These are phyloP conservation scores for Microbotryum silenes-acaulis DNA, from an alignment of 1,284 basidiomycete species.

Conservation along the genomic window DNA sequence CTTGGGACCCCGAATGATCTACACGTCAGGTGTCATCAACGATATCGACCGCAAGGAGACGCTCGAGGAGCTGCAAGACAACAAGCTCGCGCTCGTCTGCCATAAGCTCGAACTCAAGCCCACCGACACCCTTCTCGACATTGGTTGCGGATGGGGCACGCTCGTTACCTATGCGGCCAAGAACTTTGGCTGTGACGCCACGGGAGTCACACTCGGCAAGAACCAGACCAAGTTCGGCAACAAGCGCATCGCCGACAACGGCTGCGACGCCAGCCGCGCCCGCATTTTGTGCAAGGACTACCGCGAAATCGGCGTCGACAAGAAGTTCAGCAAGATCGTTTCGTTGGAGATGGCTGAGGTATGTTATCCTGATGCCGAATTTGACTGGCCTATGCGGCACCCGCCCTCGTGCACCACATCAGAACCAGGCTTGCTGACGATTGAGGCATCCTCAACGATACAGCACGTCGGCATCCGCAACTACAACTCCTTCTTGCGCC, in stretches of 20 bases:
- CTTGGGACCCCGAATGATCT: constrained; percentile 92
- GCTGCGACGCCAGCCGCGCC: constrained; percentile 64
- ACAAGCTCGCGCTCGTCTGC: constrained; percentile 92
- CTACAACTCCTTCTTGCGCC: constrained; percentile 78
- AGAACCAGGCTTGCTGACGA: constrained; percentile 9
- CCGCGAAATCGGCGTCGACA: constrained; percentile 78
- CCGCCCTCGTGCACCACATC: no score
- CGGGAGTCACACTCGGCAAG: constrained; percentile 85
- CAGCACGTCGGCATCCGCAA: constrained; percentile 91
- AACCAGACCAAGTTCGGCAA: constrained; percentile 92
- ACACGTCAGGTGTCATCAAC: constrained; percentile 84
- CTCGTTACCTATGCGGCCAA: constrained; percentile 90
- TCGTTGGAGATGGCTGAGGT: constrained; percentile 97
- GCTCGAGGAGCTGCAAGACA: constrained; percentile 94
- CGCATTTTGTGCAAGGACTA: constrained; percentile 92
- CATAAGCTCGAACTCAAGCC: constrained; percentile 85
- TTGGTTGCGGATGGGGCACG: constrained; percentile 98
- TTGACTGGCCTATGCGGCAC: not conserved
- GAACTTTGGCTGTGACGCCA: constrained; percentile 91
- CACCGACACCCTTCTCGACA: constrained; percentile 74
- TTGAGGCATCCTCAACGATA: not conserved
- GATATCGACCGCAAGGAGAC: constrained; percentile 70
- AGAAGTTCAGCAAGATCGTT: constrained; percentile 84
- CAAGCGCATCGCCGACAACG: constrained; percentile 74
- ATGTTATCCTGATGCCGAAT: constrained; percentile 20